Evolutionary conservation across 768 basidiomycete genomes (phyloP).

Genomic region (Xerocomellus dryophilus): DNA sequence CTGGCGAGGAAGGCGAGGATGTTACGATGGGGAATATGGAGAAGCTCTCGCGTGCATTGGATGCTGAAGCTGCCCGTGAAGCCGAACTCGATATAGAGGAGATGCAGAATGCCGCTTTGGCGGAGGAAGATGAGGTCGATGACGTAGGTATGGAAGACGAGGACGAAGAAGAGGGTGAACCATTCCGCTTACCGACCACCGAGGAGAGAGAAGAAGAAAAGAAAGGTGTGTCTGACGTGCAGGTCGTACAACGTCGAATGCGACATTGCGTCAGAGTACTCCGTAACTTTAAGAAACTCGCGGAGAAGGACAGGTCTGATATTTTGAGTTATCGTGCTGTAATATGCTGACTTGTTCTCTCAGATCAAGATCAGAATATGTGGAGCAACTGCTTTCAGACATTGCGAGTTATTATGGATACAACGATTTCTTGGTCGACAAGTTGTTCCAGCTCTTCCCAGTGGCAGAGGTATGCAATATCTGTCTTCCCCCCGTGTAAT

Average conservation of each 20-base stretch:
- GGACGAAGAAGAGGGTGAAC: constrained; percentile 36
- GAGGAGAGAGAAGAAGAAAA: constrained; percentile 74
- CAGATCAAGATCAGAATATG: constrained; percentile 88
- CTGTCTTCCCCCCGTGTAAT: not conserved
- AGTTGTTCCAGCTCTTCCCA: constrained; percentile 90
- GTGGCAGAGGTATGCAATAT: constrained; percentile 71
- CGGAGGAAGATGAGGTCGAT: constrained; percentile 47
- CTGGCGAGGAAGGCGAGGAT: constrained; percentile 50
- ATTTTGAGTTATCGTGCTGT: constrained; percentile 3
- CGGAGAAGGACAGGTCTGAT: constrained; percentile 58
- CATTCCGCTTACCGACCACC: constrained; percentile 65
- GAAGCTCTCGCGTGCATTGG: constrained; percentile 72
- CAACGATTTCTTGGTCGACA: constrained; percentile 91
- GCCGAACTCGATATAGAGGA: constrained; percentile 70
- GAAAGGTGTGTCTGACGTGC: constrained; percentile 64
- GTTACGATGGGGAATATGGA: constrained; percentile 82
- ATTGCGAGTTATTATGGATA: constrained; percentile 97
- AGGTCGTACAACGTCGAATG: constrained; percentile 76
- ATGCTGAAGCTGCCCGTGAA: constrained; percentile 62
- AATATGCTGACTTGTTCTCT: not conserved
- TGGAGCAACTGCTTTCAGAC: constrained; percentile 82
- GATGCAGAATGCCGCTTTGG: constrained; percentile 51
- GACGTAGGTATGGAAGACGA: constrained; percentile 41
- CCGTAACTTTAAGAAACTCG: constrained; percentile 65
- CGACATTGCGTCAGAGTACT: constrained; percentile 71